Evolutionary conservation across 106 monocot genomes (phyloP).

Genomic region (Apostasia ramifera): DNA sequence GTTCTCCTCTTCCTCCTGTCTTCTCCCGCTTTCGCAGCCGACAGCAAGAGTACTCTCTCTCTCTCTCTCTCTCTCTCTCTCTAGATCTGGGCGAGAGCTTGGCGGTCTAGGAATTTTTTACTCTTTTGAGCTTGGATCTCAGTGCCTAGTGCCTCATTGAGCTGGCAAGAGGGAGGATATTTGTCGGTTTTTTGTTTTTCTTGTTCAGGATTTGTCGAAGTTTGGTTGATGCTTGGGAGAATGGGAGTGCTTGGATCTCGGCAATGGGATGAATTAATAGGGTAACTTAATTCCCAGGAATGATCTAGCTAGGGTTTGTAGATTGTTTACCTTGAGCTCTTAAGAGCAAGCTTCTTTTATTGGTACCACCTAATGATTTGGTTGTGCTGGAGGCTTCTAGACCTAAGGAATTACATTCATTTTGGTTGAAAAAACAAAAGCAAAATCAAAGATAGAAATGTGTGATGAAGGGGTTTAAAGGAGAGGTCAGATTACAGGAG

Average conservation of each 20-base stretch:
- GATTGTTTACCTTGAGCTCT: too few species aligned
- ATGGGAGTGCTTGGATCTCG: neutral
- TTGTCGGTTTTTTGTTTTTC: too few species aligned
- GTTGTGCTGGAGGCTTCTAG: too few species aligned
- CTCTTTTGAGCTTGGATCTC: neutral
- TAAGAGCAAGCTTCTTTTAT: too few species aligned
- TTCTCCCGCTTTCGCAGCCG: conserved; percentile 26
- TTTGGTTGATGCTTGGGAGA: too few species aligned
- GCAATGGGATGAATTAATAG: neutral
- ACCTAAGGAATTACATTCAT: too few species aligned
- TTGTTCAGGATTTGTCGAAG: too few species aligned
- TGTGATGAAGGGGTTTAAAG: too few species aligned
- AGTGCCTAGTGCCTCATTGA: neutral
- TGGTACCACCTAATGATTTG: too few species aligned
- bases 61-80: neutral
- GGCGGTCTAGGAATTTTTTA: neutral
- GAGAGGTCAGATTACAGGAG: too few species aligned
- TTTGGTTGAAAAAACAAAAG: too few species aligned
- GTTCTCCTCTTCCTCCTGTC: conserved; percentile 14
- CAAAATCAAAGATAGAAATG: too few species aligned
- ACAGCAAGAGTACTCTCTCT: conserved; percentile 38
- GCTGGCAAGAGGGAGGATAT: neutral
- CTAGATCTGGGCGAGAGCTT: neutral
- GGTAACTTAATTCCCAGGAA: neutral
- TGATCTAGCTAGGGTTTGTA: neutral